A percentile compares a stretch with the other conserved stretches of the same genome.
Evolutionary conservation across 2,329 filamentous ascomycete species (phyloP).

Genomic region (Cladophialophora carrionii): DNA sequence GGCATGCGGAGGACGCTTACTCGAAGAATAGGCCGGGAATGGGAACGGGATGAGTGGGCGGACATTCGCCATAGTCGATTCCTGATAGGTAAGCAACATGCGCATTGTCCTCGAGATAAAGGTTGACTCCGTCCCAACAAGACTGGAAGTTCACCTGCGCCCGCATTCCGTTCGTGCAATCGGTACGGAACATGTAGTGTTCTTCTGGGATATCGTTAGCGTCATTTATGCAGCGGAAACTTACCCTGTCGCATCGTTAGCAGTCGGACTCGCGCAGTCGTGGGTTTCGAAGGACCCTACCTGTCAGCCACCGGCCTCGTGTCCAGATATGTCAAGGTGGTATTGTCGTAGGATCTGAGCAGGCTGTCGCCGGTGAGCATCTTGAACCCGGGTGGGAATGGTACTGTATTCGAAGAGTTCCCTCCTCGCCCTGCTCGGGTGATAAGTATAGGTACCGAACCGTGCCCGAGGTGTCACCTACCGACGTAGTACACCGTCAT

Average conservation of each 20-base stretch:
- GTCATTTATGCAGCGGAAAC: slow-evolving; percentile 87
- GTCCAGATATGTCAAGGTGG: slow-evolving; percentile 43
- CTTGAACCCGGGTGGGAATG: slow-evolving; percentile 76
- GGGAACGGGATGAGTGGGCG: slow-evolving; percentile 67
- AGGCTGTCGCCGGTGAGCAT: slow-evolving; percentile 81
- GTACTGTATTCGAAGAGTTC: slow-evolving; percentile 61
- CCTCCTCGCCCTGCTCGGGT: slow-evolving; percentile 42
- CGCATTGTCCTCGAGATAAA: slow-evolving; percentile 58
- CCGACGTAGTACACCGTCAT: slow-evolving; percentile 34
- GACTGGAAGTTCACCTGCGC: slow-evolving; percentile 86
- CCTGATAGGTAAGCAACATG: slow-evolving; percentile 78
- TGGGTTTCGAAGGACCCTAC: slow-evolving; percentile 72
- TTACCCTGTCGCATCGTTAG: slow-evolving; percentile 52
- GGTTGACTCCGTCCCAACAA: slow-evolving; percentile 78
- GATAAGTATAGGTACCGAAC: slow-evolving; percentile 42
- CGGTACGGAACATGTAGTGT: slow-evolving; percentile 72
- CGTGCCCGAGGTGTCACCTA: slow-evolving; percentile 36
- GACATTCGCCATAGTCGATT: slow-evolving; percentile 77
- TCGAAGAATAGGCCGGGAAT: slow-evolving; percentile 80
- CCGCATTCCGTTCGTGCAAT: slow-evolving; percentile 79
- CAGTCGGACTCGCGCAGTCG: slow-evolving; percentile 52
- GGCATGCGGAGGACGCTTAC: slow-evolving; percentile 48
- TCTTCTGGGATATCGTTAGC: slow-evolving; percentile 59
- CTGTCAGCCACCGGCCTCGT: slow-evolving; percentile 66
- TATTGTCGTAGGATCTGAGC: slow-evolving; percentile 46